phyloP scores from a whole-genome alignment of 2,329 filamentous ascomycete genomes.

The Monosporascus ibericus region DNA sequence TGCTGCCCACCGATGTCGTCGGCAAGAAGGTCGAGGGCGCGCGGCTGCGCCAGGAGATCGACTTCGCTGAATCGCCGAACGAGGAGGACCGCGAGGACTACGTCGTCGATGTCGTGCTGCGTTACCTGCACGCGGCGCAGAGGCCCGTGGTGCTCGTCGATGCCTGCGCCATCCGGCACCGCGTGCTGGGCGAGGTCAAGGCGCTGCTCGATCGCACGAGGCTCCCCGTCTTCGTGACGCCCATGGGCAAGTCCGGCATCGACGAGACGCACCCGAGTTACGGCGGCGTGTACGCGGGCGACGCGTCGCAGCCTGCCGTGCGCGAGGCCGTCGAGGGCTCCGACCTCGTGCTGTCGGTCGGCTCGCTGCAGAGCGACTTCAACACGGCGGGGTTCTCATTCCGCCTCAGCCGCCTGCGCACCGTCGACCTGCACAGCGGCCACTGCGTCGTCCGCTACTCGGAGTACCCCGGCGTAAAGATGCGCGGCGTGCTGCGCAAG shows the following conservation, averaged over 20 bases:
- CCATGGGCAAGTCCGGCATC: constrained; percentile 83
- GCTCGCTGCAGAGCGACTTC: constrained; percentile 65
- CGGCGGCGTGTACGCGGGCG: constrained; percentile 80
- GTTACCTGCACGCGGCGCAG: constrained; percentile 65
- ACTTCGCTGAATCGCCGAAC: constrained; percentile 59
- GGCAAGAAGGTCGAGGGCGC: constrained; percentile 69
- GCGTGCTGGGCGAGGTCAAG: constrained; percentile 66
- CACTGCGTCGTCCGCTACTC: constrained; percentile 70
- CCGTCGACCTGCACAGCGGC: constrained; percentile 75
- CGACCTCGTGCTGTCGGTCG: constrained; percentile 66
- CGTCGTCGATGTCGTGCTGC: constrained; percentile 73
- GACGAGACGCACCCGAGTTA: constrained; percentile 71
- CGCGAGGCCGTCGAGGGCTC: constrained; percentile 59
- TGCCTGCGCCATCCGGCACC: constrained; percentile 73
- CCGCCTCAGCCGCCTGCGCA: constrained; percentile 66
- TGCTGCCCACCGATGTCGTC: constrained; percentile 76
- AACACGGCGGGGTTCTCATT: constrained; percentile 82
- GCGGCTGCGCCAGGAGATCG: constrained; percentile 63
- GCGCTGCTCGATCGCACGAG: constrained; percentile 66
- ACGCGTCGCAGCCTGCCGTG: constrained; percentile 61
- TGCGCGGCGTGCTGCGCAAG: constrained; percentile 72
- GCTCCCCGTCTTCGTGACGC: constrained; percentile 78
- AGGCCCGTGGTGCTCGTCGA: constrained; percentile 76
- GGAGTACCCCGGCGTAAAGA: constrained; percentile 69
- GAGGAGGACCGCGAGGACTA: constrained; percentile 69